A percentile compares a stretch with the other conserved stretches of the same genome.
phyloP scores from a whole-genome alignment of 805 yeast genomes.

The Candida tallmaniae region DNA sequence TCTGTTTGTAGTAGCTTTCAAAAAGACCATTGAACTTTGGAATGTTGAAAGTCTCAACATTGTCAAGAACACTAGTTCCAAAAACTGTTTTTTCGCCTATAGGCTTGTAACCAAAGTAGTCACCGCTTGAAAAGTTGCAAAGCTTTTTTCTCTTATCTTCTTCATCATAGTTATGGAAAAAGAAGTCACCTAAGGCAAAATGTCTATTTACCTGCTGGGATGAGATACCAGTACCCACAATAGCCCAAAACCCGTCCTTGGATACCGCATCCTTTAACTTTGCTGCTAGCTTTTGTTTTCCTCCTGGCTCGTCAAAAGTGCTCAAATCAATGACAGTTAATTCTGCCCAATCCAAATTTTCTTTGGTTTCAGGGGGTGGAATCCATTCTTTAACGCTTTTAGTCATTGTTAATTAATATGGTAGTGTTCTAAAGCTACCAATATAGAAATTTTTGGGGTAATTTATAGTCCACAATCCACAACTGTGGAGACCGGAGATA shows the following conservation, averaged over 20 bases:
- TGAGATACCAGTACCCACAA: conserved; percentile 20
- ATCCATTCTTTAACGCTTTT: conserved; percentile 14
- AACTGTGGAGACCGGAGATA: background rate
- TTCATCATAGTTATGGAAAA: conserved; percentile 20
- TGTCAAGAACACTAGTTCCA: conserved; percentile 25
- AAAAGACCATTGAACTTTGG: conserved; percentile 24
- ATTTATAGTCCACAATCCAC: background rate
- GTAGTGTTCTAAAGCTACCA: too few species aligned
- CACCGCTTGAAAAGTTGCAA: conserved; percentile 24
- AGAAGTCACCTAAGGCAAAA: conserved; percentile 24
- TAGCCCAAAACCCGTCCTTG: conserved; percentile 30
- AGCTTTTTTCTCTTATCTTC: conserved; percentile 22
- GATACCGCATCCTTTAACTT: conserved; percentile 23
- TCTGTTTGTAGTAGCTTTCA: conserved; percentile 15
- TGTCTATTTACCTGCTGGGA: conserved; percentile 21
- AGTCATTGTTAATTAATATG: conserved; percentile 7
- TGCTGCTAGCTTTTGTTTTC: conserved; percentile 22
- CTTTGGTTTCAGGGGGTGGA: conserved; percentile 21
- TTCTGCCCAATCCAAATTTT: conserved; percentile 29
- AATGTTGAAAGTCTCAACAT: conserved; percentile 27
- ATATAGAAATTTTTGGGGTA: too few species aligned
- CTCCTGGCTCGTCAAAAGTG: conserved; percentile 22
- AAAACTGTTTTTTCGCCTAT: conserved; percentile 27
- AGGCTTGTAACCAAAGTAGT: conserved; percentile 30
- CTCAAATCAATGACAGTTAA: conserved; percentile 23